phyloP scores from a whole-genome alignment of 306 rosid species.

The Senna siamea region DNA sequence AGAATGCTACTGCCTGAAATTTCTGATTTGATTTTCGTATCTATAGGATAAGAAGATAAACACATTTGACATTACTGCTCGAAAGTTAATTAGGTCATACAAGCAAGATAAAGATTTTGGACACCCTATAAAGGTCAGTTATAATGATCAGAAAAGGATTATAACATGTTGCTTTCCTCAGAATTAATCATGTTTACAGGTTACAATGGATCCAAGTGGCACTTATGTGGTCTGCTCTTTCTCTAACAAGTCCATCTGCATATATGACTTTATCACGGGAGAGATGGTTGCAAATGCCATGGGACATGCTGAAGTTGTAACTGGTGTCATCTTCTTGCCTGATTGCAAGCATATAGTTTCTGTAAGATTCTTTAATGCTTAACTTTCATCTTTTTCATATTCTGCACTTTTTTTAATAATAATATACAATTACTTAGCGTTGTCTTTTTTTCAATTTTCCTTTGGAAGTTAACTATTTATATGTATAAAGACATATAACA shows the following conservation, averaged over 20 bases:
- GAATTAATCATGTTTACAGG: slow-evolving; percentile 50
- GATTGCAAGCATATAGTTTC: slow-evolving; percentile 80
- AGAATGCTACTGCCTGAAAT: slow-evolving; percentile 25
- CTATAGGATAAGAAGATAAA: slow-evolving; percentile 79
- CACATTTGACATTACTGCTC: slow-evolving; percentile 55
- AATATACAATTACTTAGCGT: slow-evolving; percentile 19
- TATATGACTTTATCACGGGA: slow-evolving; percentile 67
- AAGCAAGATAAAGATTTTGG: slow-evolving; percentile 62
- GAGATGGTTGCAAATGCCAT: slow-evolving; percentile 65
- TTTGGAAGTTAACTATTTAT: slow-evolving; percentile 4
- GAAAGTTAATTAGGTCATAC: slow-evolving; percentile 64
- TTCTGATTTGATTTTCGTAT: slow-evolving; percentile 39
- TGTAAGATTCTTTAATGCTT: slow-evolving; percentile 52
- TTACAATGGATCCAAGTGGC: slow-evolving; percentile 75
- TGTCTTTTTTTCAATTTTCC: slow-evolving; percentile 20
- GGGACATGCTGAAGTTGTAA: slow-evolving; percentile 82
- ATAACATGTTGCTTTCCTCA: slow-evolving; percentile 25
- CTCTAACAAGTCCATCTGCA: slow-evolving; percentile 75
- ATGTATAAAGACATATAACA: slow-evolving; percentile 11
- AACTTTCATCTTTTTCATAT: not conserved
- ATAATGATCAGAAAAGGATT: slow-evolving; percentile 22
- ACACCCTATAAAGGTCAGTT: slow-evolving; percentile 80
- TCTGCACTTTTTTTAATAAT: not conserved
- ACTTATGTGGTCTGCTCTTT: slow-evolving; percentile 67
- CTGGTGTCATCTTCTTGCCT: slow-evolving; percentile 79